Conservation (phyloP, 2,329 filamentous ascomycete species). For the Venturia effusa region DNA sequence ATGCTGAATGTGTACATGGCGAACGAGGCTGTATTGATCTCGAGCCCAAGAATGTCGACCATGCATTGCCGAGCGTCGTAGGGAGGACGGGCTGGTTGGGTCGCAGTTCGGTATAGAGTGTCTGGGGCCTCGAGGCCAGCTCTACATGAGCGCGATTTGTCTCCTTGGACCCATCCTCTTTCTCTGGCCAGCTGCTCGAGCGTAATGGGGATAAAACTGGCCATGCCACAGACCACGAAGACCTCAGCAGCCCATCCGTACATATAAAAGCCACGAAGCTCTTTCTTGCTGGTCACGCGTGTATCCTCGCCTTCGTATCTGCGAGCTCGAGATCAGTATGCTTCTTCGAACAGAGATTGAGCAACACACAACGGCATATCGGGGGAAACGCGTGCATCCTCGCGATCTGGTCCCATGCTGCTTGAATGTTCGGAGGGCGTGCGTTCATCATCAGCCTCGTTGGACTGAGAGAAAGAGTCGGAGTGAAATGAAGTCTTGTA, state of each 20-base stretch:
- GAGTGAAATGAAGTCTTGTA: background rate
- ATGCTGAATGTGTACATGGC: conserved; percentile 98
- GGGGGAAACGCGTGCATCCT: background rate
- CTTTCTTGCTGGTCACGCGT: conserved; percentile 74
- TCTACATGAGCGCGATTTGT: conserved; percentile 65
- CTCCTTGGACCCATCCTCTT: conserved; percentile 74
- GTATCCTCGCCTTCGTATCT: conserved; percentile 73
- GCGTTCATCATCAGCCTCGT: conserved; percentile 35
- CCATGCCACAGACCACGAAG: conserved; percentile 53
- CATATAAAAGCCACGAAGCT: conserved; percentile 89
- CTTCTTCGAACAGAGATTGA: background rate
- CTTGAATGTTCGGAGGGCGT: conserved; percentile 18
- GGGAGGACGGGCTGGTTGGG: conserved; percentile 14
- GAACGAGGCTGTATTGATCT: conserved; percentile 93
- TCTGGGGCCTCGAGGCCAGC: conserved; percentile 30
- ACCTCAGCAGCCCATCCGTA: conserved; percentile 88
- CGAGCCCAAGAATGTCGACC: conserved; percentile 66
- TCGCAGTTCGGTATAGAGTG: background rate
- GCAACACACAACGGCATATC: background rate
- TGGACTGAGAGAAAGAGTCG: conserved; percentile 16
- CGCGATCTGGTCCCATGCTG: conserved; percentile 22
- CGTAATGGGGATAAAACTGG: conserved; percentile 89
- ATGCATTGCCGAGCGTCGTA: conserved; percentile 55
- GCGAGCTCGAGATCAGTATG: background rate
- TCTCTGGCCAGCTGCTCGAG: conserved; percentile 89